Percentiles rank a stretch among this genome's conserved stretches.
These are phyloP conservation scores for Erodium chrysanthum DNA, from an alignment of 441 rosid species.

Conservation along the genomic window DNA sequence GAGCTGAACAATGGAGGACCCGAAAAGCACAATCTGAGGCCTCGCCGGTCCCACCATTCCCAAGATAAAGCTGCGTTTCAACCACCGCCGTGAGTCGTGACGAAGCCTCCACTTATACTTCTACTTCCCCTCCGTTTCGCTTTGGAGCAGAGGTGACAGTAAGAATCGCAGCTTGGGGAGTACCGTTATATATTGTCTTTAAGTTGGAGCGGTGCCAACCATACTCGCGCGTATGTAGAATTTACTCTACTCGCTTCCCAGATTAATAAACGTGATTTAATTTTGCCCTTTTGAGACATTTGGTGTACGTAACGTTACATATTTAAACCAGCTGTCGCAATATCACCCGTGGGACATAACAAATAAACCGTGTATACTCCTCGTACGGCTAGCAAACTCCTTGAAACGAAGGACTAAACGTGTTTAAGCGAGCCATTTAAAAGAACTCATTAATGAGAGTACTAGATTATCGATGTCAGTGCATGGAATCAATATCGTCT, in stretches of 20 bases:
- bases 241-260: neutral
- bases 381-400: no score
- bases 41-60: slow-evolving; percentile 69
- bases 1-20: slow-evolving; percentile 93
- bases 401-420: no score
- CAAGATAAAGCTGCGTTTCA: neutral
- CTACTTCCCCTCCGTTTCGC: neutral
- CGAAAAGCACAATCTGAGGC: slow-evolving; percentile 88
- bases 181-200: neutral
- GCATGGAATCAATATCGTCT: no score
- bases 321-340: neutral
- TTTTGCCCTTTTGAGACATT: neutral
- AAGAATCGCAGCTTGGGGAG: neutral
- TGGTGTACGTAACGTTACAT: neutral
- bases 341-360: neutral
- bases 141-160: neutral
- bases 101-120: neutral
- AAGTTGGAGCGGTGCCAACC: neutral
- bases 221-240: neutral
- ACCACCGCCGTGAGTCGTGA: neutral
- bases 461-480: no score
- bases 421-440: no score
- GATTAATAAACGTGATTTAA: neutral
- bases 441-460: no score
- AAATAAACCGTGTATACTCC: no score